Base-by-base conservation (phyloP, 1,284 basidiomycete genomes). In the Megacollybia platyphylla region DNA sequence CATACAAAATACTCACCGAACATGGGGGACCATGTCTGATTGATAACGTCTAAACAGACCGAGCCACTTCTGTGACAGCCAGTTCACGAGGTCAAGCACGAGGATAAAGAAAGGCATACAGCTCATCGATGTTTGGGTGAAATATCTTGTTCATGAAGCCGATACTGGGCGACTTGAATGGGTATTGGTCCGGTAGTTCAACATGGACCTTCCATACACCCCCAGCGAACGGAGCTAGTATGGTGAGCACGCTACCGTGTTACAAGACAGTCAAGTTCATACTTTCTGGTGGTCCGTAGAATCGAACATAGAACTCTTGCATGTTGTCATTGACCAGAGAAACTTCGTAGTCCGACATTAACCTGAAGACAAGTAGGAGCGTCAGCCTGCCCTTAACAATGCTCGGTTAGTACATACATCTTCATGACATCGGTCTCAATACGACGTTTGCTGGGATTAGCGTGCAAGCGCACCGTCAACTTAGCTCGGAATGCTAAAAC, bases 81-180 rank as follows among this genome's bases (percentile, higher is more conserved):
- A 17, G 8, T 20, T 32, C 10, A 9, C 15, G 18, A 46, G 10
- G n/a, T 5, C 17, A 26, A 34, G 31, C 10, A 11, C 31, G 15
- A 34, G 11, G 11, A 15, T 9, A 29, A 11, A n/a, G 20, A 24
- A n/a, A 10, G 5, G 61, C 84, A 57, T 55, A 91, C 87, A 93
- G 65, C 62, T 97, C 93, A 62, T 97, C 92, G 55, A 97, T 97
- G 59, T 97, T 97, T 7, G 94, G 94, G 57, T 98, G 94, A 61
- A 97, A 98, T 59, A 98, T 97, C 82, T 97, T 97, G 78, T 98
- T 98, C 90, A 97, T 94, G 65, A 98, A 98, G 1, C 94, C 94
- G 54, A 98, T 98, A 56, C 90, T 94, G 2, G 96, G 94, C 28
- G 90, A 94, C 65, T 98, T 98, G 79, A 87, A 98, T 1, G 94